Conservation (phyloP, 192 early-diverging fungal genomes). For the Glomus cerebriforme region DNA sequence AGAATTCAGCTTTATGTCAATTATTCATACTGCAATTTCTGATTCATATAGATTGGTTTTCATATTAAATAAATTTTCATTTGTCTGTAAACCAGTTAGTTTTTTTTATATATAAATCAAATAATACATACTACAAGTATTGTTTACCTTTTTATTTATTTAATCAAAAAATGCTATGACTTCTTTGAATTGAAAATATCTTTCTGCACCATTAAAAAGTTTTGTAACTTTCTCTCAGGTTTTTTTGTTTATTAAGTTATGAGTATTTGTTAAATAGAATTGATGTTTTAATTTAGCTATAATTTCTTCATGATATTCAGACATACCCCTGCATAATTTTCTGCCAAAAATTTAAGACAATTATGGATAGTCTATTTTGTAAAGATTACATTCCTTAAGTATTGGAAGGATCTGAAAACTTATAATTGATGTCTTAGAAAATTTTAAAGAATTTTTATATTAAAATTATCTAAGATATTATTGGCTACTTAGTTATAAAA, state of each 20-base stretch:
- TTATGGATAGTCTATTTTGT: constrained; percentile 3
- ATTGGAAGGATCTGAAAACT: neutral
- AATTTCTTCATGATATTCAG: constrained; percentile 14
- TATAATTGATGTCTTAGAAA: neutral
- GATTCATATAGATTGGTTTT: constrained; percentile 28
- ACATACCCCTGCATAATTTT: constrained; percentile 1
- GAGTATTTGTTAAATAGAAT: constrained; percentile 11
- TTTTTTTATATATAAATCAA: constrained; percentile 11
- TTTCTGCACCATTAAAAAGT: constrained; percentile 7
- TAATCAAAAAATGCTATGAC: neutral
- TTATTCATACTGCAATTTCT: constrained; percentile 19
- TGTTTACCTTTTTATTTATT: constrained; percentile 27
- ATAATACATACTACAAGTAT: constrained; percentile 27
- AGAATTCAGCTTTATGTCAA: neutral
- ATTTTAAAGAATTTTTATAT: too few relatives aligned
- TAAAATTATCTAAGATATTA: neutral
- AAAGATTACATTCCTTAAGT: neutral
- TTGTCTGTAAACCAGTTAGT: constrained; percentile 21
- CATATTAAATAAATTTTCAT: constrained; percentile 16
- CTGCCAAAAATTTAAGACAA: constrained; percentile 11
- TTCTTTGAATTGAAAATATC: constrained; percentile 16
- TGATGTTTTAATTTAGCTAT: constrained; percentile 27
- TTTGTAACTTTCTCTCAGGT: neutral
- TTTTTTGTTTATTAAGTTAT: constrained; percentile 23
- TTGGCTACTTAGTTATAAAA: neutral